Base-by-base conservation (phyloP, 306 rosid genomes). In the Alnus rubra region DNA sequence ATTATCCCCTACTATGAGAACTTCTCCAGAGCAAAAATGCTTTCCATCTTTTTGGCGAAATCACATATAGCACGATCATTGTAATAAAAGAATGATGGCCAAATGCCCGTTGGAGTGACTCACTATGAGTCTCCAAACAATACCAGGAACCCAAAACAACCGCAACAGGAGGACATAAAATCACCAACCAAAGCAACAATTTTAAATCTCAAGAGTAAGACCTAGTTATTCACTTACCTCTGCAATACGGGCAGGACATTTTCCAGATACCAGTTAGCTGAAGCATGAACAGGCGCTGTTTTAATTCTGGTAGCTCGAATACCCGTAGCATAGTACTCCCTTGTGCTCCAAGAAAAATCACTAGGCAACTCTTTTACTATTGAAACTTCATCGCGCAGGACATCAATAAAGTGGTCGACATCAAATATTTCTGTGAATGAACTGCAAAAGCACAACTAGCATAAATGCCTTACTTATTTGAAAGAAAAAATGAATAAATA, bases 331-430 rank as follows among this genome's bases (percentile, higher is more conserved):
- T 96, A 96, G 82, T 87, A 96, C 77, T 91, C 97, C 87, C 99
- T 86, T 12, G 98, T 88, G 84, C 99, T 96, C 99, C 99, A 96
- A 4, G 96, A 82, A 76, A 82, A 93, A 15, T 91, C 97, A 54
- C 83, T 84, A 45, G 99, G 98, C 28, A 93, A 88, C 93, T 93
- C 98, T 82, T 83, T 90, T 73, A 89, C 97, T 74, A 93, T 90
- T 60, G 94, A 84, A 79, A 96, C 63, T 74, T 96, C 99, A 86
- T 89, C 89, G 84, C 86, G 92, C 78, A 96, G 86, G 52, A 58
- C 93, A 84, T 96, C 83, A 76, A 93, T 90, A 91, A 96, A 96
- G 90, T 93, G 99, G 83, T 93, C 98, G 82, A 90, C 96, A 60
- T 96, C 98, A 84, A 96, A 96, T 86, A 96, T 96, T 80, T 96